Evolutionary conservation across 192 early-diverging fungal genomes (phyloP).

Genomic region (Coemansia sp.): DNA sequence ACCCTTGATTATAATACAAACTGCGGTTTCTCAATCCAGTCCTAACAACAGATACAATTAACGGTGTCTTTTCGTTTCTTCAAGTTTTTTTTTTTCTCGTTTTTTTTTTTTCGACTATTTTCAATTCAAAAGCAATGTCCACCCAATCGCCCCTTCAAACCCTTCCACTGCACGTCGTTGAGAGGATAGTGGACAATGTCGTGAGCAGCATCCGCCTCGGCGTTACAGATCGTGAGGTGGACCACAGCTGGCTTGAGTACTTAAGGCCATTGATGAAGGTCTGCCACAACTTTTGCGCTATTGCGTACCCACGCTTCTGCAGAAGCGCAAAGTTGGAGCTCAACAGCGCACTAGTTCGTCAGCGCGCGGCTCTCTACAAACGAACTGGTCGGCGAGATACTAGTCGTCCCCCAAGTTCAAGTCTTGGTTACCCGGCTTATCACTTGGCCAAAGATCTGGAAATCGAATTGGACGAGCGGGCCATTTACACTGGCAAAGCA

Average conservation of each 20-base stretch:
- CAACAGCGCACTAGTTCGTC: background rate
- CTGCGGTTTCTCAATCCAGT: background rate
- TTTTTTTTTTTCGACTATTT: background rate
- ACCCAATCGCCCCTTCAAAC: background rate
- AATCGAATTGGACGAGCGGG: background rate
- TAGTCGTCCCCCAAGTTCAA: background rate
- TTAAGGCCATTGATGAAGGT: background rate
- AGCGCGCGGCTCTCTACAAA: background rate
- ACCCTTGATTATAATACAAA: background rate
- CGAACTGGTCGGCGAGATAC: background rate
- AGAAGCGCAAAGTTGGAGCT: background rate
- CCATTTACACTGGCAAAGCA: background rate
- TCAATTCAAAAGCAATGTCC: background rate
- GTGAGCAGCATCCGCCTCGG: background rate
- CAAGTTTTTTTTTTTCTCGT: background rate
- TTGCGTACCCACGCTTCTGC: background rate
- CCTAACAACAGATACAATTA: too few species aligned
- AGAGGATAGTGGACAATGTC: background rate
- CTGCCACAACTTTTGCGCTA: background rate
- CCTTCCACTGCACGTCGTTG: background rate
- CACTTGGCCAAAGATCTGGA: background rate
- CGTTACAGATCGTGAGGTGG: background rate
- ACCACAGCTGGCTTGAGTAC: background rate
- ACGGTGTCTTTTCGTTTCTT: background rate
- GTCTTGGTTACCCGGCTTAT: background rate